phyloP scores from a whole-genome alignment of 345 rosid species.

The Chamaenerion angustifolium region DNA sequence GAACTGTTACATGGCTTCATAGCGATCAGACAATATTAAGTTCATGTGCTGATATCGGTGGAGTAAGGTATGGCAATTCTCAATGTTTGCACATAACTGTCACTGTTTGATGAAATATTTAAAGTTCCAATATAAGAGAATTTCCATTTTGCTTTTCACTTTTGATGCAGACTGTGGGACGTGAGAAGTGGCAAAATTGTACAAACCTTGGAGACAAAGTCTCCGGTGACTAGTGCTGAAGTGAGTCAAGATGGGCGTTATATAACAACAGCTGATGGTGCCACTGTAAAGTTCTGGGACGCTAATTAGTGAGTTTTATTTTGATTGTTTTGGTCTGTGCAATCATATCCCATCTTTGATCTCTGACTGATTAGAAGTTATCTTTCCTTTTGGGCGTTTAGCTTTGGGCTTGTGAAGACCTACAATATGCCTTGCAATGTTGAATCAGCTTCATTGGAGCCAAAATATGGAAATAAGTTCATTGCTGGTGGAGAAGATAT shows the following conservation, averaged over 20 bases:
- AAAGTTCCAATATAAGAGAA: not conserved
- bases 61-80: conserved; percentile 46
- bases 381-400: conserved; percentile 13
- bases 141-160: not conserved
- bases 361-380: not conserved
- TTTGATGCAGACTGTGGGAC: conserved; percentile 66
- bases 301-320: conserved; percentile 69
- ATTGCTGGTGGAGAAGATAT: conserved; percentile 88
- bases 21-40: conserved; percentile 89
- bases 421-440: conserved; percentile 71
- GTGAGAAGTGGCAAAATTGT: conserved; percentile 72
- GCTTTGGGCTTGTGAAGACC: conserved; percentile 87
- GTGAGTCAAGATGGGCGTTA: conserved; percentile 89
- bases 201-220: conserved; percentile 70
- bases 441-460: conserved; percentile 73
- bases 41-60: conserved; percentile 77
- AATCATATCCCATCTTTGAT: not conserved
- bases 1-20: conserved; percentile 93
- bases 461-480: conserved; percentile 65
- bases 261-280: conserved; percentile 88
- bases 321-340: not conserved
- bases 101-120: no score
- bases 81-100: conserved; percentile 10
- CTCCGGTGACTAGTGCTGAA: conserved; percentile 88
- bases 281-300: conserved; percentile 92